These are phyloP conservation scores for Phanerochaete sordida DNA, from an alignment of 768 basidiomycete genomes.

Conservation along the genomic window DNA sequence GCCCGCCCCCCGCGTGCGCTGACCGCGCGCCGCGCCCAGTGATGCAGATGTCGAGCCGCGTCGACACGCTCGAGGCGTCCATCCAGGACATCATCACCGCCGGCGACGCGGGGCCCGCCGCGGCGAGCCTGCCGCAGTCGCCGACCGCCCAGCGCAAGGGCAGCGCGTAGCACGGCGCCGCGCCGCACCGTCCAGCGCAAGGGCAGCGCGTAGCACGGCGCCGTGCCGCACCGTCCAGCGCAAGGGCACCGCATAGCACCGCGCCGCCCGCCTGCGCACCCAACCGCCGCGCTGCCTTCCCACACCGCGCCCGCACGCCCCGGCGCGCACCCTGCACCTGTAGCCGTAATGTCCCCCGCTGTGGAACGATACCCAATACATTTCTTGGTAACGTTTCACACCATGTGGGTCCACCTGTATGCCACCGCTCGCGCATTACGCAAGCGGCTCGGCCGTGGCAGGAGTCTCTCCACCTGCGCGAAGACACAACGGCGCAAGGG, in stretches of 20 bases:
- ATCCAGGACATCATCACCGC: slow-evolving; percentile 88
- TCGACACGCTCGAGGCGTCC: slow-evolving; percentile 84
- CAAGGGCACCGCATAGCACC: no score
- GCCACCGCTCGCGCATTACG: not conserved
- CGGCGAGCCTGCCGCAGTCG: slow-evolving; percentile 56
- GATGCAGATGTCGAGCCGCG: slow-evolving; percentile 89
- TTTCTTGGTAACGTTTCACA: not conserved
- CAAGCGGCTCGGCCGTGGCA: not conserved
- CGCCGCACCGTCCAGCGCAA: no score
- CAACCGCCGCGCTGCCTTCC: not conserved
- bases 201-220: no score
- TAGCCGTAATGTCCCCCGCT: not conserved
- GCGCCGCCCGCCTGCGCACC: no score
- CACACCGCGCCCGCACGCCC: not conserved
- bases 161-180: no score
- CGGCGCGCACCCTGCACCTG: not conserved
- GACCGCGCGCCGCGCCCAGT: slow-evolving; percentile 42
- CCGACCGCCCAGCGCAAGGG: slow-evolving; percentile 33
- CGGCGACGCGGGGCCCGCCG: slow-evolving; percentile 45
- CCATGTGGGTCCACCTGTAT: not conserved
- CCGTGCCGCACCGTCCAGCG: no score
- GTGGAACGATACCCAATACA: not conserved
- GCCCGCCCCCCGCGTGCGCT: not conserved
- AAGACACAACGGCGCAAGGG: not conserved
- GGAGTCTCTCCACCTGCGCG: not conserved